A percentile compares a stretch with the other conserved stretches of the same genome.
phyloP scores from a whole-genome alignment of 768 basidiomycete species.

The Tylopilus sp. region DNA sequence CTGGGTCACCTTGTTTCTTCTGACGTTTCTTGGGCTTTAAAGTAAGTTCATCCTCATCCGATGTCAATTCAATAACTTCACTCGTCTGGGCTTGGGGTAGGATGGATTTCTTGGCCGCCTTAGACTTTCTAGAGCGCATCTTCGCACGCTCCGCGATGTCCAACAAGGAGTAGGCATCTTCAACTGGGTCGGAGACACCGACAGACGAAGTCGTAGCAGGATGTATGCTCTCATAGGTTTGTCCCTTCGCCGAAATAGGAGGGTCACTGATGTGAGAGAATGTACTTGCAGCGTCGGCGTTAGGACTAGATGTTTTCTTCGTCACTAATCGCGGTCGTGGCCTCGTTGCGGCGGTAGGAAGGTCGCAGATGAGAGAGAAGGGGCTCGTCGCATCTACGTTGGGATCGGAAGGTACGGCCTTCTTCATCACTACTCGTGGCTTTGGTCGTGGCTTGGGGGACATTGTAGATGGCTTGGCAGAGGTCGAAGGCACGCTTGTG shows the following conservation, averaged over 20 bases:
- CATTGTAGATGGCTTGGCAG: not conserved
- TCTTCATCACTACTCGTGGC: conserved; percentile 30
- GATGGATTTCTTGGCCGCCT: conserved; percentile 13
- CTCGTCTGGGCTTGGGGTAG: conserved; percentile 1
- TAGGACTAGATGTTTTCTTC: conserved; percentile 13
- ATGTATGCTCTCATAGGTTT: conserved; percentile 21
- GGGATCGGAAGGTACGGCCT: not conserved
- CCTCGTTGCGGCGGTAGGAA: conserved; percentile 2
- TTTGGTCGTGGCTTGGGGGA: conserved; percentile 26
- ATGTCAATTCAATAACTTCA: conserved; percentile 46
- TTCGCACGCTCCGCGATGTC: conserved; percentile 60
- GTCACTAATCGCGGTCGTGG: conserved; percentile 32
- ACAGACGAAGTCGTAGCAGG: conserved; percentile 11
- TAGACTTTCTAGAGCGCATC: conserved; percentile 43
- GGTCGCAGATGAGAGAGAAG: conserved; percentile 24
- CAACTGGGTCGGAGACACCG: conserved; percentile 8
- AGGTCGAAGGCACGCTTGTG: conserved; percentile 10
- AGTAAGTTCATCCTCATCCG: conserved; percentile 40
- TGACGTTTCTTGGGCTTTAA: conserved; percentile 31
- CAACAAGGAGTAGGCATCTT: conserved; percentile 20
- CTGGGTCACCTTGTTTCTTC: conserved; percentile 28
- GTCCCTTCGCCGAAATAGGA: conserved; percentile 5
- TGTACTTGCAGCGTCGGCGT: not conserved
- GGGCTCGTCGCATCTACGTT: conserved; percentile 1
- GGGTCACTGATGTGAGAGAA: not conserved